Evolutionary conservation across 2,329 filamentous ascomycete genomes (phyloP).

Genomic region (Pseudocercospora eumusae): DNA sequence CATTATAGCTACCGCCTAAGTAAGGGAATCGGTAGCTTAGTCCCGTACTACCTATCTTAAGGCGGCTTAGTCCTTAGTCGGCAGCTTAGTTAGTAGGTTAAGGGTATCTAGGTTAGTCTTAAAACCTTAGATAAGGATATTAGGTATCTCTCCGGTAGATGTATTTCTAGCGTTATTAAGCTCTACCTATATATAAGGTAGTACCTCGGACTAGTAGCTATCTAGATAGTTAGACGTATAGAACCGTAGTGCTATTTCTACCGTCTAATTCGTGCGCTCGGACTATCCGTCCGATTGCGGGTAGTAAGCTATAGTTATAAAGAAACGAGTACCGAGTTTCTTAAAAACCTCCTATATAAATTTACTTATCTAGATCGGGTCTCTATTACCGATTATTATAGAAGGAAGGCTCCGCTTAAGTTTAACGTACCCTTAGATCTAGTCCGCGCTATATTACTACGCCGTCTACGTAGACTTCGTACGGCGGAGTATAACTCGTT

Average conservation of each 20-base stretch:
- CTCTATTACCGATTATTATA: not conserved
- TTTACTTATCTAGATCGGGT: not conserved
- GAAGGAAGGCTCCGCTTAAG: not conserved
- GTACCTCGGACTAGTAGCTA: not conserved
- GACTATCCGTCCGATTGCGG: not conserved
- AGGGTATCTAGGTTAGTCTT: conserved; percentile 1
- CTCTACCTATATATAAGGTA: not conserved
- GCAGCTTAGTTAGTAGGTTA: not conserved
- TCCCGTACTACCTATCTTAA: not conserved
- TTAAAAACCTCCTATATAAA: not conserved
- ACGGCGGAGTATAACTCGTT: not conserved
- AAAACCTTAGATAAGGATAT: conserved; percentile 2
- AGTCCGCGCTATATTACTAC: not conserved
- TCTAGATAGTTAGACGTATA: not conserved
- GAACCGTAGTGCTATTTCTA: not conserved
- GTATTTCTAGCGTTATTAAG: not conserved
- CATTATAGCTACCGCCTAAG: not conserved
- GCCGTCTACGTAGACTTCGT: not conserved
- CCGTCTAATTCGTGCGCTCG: not conserved
- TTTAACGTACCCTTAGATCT: not conserved
- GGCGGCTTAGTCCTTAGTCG: not conserved
- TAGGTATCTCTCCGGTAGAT: not conserved
- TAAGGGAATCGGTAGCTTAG: not conserved
- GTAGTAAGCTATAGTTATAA: not conserved
- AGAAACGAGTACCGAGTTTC: not conserved